Evolutionary conservation across 2,329 filamentous ascomycete species (phyloP), one percentile per base, ranked within the genome.

Genomic region (Coniella lustricola): DNA sequence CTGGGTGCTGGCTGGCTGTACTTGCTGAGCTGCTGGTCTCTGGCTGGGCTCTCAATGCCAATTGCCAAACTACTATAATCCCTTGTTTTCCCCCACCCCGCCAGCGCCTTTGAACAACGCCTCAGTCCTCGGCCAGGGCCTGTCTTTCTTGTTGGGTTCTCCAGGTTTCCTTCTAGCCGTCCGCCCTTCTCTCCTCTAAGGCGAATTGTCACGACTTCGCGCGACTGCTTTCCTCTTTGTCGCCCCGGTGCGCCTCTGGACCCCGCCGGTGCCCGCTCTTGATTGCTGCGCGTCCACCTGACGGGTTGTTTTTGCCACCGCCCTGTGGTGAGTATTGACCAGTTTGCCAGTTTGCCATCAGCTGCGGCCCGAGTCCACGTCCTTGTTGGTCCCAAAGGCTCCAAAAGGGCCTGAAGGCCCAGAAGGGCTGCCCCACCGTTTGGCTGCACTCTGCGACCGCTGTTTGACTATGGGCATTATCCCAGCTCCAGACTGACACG

Each of bases 341-440:
- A 38, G 25, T 10, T 29, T 5, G 25, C 25, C 25, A 5, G 25
- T 29, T 10, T 29, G 25, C 25, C 25, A 29, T 10, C 10, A 5
- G 25, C 5, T 29, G 5, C n/a, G n/a, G n/a, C n/a, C n/a, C n/a
- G n/a, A n/a, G n/a, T n/a, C n/a, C n/a, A n/a, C n/a, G n/a, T n/a
- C n/a, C n/a, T n/a, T n/a, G n/a, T n/a, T n/a, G n/a, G n/a, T n/a
- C n/a, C n/a, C n/a, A n/a, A n/a, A n/a, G n/a, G n/a, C n/a, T n/a
- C n/a, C n/a, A n/a, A n/a, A n/a, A n/a, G n/a, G n/a, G n/a, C n/a
- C n/a, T n/a, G n/a, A n/a, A n/a, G n/a, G 17, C 22, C 38, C 29
- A 16, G n/a, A n/a, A 40, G 52, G 49, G 47, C 20, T 52, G 49
- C 54, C 54, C 54, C 54, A 55, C 54, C 49, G 46, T 49, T 50